Conservation (phyloP, 2,329 filamentous ascomycete species). For the Coniella lustricola region DNA sequence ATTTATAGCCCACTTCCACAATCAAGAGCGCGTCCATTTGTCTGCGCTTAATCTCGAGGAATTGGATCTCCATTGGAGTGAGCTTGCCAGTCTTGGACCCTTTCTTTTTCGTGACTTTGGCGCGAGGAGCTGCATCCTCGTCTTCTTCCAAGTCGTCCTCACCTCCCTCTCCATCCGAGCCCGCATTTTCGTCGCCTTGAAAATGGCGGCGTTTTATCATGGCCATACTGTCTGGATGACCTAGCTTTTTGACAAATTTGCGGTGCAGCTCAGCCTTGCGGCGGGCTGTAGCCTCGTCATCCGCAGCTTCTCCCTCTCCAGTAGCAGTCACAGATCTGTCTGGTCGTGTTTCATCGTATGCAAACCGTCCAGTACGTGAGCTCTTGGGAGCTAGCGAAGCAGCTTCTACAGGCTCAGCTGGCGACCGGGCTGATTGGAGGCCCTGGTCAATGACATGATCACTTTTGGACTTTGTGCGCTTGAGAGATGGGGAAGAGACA, state of each 20-base stretch:
- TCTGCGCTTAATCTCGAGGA: conserved; percentile 87
- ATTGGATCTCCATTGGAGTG: conserved; percentile 89
- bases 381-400: not conserved
- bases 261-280: conserved; percentile 68
- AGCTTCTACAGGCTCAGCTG: conserved; percentile 22
- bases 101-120: conserved; percentile 55
- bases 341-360: conserved; percentile 41
- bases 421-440: conserved; percentile 33
- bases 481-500: conserved; percentile 31
- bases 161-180: conserved; percentile 42
- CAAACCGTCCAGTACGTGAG: conserved; percentile 42
- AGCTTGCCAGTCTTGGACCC: conserved; percentile 66
- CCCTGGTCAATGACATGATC: conserved; percentile 32
- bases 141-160: conserved; percentile 51
- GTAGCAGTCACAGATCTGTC: conserved; percentile 27
- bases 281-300: conserved; percentile 36
- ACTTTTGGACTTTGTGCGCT: conserved; percentile 38
- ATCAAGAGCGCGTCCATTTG: conserved; percentile 86
- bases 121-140: conserved; percentile 38
- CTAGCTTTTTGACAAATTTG: conserved; percentile 85
- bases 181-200: conserved; percentile 45
- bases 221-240: conserved; percentile 72
- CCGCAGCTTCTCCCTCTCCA: conserved; percentile 36
- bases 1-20: conserved; percentile 96
- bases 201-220: conserved; percentile 56